Evolutionary conservation across 139 green algal species (phyloP).

Genomic region (Trebouxia sp.): DNA sequence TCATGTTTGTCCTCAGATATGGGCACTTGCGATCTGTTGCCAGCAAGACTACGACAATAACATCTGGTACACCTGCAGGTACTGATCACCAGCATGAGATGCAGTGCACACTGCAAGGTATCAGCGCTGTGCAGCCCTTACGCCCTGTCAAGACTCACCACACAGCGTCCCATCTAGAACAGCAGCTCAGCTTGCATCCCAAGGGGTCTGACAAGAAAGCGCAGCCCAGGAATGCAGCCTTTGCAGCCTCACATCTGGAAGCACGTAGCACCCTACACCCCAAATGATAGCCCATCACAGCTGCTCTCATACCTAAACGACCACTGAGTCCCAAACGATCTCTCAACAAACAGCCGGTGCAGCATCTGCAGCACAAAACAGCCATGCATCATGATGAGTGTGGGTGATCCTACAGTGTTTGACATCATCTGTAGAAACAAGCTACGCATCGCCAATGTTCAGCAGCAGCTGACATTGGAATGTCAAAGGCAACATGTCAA

Average conservation of each 20-base stretch:
- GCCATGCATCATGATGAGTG: background rate
- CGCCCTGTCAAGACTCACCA: background rate
- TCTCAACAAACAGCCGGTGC: background rate
- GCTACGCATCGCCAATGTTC: background rate
- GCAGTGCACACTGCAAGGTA: conserved; percentile 16
- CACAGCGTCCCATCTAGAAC: conserved; percentile 21
- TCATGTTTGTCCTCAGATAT: background rate
- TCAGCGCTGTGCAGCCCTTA: background rate
- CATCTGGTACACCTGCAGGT: background rate
- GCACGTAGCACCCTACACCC: background rate
- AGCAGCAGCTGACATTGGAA: too few relatives aligned
- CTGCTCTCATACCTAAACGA: too few relatives aligned
- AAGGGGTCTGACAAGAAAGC: background rate
- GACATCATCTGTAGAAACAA: background rate
- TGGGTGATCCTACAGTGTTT: background rate
- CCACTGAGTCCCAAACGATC: background rate
- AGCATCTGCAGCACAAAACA: background rate
- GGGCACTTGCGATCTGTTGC: background rate
- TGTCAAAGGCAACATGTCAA: too few relatives aligned
- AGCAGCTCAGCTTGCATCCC: conserved; percentile 19
- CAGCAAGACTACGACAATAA: background rate
- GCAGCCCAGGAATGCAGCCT: background rate
- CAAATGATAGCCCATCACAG: too few relatives aligned
- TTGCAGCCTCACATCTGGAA: conserved; percentile 20
- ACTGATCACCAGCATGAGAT: conserved; percentile 23